Conservation (phyloP, 768 basidiomycete genomes). For the Suillus subaureus region DNA sequence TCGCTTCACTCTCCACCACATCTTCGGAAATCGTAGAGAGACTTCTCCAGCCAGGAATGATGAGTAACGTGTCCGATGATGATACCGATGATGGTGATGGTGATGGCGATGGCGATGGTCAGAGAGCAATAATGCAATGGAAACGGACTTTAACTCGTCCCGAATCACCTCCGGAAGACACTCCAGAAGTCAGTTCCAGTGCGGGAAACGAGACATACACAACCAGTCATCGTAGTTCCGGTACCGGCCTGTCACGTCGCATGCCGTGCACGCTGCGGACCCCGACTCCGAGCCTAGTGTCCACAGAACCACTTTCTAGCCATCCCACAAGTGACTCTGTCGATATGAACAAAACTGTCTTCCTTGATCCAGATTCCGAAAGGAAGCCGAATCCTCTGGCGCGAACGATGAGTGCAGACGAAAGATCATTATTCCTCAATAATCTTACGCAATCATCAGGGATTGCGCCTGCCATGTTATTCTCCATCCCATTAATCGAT, state of each 20-base stretch:
- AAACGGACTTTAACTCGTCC: conserved; percentile 36
- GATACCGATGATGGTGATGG: conserved; percentile 26
- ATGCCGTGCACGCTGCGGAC: conserved; percentile 63
- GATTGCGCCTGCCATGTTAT: conserved; percentile 48
- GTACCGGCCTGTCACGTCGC: conserved; percentile 30
- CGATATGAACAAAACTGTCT: conserved; percentile 29
- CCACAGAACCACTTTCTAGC: conserved; percentile 34
- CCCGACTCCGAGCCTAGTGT: conserved; percentile 42
- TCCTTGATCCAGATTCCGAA: conserved; percentile 21
- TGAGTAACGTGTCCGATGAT: conserved; percentile 29
- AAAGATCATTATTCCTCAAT: conserved; percentile 53
- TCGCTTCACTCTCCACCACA: conserved; percentile 53
- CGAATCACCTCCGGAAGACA: conserved; percentile 32
- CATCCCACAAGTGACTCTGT: conserved; percentile 30
- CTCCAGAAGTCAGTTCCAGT: conserved; percentile 35
- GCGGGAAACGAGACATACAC: conserved; percentile 6
- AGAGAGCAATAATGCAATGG: conserved; percentile 27
- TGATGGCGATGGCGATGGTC: conserved; percentile 28
- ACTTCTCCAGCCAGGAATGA: conserved; percentile 48
- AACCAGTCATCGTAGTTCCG: background rate
- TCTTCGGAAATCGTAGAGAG: conserved; percentile 49
- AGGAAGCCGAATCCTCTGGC: conserved; percentile 34
- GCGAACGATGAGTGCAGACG: conserved; percentile 52
- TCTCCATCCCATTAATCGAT: conserved; percentile 49
- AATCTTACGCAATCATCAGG: conserved; percentile 40